A percentile compares a stretch with the other conserved stretches of the same genome.
These are phyloP conservation scores for Colletotrichum eleusines DNA, from an alignment of 2,329 filamentous ascomycete species.

Conservation along the genomic window DNA sequence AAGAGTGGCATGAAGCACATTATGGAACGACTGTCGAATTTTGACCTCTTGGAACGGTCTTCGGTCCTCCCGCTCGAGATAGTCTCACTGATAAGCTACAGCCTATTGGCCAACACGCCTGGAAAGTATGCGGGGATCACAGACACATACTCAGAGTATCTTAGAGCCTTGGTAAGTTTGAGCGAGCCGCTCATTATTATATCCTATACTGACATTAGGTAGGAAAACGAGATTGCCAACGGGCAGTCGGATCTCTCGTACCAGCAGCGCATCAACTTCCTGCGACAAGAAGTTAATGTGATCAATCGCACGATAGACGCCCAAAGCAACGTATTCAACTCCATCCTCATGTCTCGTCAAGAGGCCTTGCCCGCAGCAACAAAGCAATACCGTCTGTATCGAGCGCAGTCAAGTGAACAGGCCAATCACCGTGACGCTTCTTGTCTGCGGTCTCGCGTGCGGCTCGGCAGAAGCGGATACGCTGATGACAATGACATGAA, in stretches of 20 bases:
- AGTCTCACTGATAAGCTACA: slow-evolving; percentile 54
- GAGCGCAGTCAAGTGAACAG: slow-evolving; percentile 39
- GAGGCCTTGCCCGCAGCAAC: slow-evolving; percentile 4
- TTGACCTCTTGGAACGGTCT: slow-evolving; percentile 51
- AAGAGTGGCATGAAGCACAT: slow-evolving; percentile 53
- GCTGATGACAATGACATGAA: slow-evolving; percentile 23
- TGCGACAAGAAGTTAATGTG: slow-evolving; percentile 56
- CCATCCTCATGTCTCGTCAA: slow-evolving; percentile 42
- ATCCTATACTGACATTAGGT: slow-evolving; percentile 41
- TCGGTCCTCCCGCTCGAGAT: slow-evolving; percentile 58
- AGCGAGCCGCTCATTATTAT: background rate
- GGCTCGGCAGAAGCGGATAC: slow-evolving; percentile 25
- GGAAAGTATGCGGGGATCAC: slow-evolving; percentile 54
- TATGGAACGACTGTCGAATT: slow-evolving; percentile 50
- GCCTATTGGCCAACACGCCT: slow-evolving; percentile 55
- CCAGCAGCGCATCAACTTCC: slow-evolving; percentile 55
- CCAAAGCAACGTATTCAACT: slow-evolving; percentile 50
- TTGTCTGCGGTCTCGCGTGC: slow-evolving; percentile 27
- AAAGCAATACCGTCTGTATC: slow-evolving; percentile 42
- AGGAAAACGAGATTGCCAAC: slow-evolving; percentile 56
- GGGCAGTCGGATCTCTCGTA: slow-evolving; percentile 56
- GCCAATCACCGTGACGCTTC: slow-evolving; percentile 1
- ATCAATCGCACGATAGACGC: slow-evolving; percentile 52
- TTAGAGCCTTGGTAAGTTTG: slow-evolving; percentile 54
- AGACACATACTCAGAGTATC: slow-evolving; percentile 57